These are phyloP conservation scores for Tausonia pullulans DNA, from an alignment of 1,284 basidiomycete species.

Conservation along the genomic window DNA sequence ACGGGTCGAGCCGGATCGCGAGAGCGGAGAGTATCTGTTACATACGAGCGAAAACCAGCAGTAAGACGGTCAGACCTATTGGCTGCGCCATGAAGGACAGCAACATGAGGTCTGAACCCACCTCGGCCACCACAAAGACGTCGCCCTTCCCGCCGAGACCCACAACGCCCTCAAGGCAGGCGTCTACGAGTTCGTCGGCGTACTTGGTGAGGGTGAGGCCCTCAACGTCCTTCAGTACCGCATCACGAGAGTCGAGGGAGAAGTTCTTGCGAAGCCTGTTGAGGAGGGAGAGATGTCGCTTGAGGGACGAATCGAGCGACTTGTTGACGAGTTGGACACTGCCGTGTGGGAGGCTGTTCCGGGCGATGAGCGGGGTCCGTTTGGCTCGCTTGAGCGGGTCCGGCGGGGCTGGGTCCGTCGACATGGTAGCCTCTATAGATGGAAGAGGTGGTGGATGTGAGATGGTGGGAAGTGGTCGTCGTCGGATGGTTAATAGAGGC, in stretches of 20 bases:
- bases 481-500: background rate
- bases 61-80: background rate
- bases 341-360: background rate
- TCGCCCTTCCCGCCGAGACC: conserved; percentile 74
- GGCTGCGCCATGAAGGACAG: background rate
- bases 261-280: conserved; percentile 76
- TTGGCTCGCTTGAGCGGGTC: conserved; percentile 12
- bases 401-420: background rate
- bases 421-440: background rate
- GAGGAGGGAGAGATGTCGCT: conserved; percentile 83
- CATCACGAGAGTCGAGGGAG: conserved; percentile 64
- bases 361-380: background rate
- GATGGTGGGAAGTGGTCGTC: background rate
- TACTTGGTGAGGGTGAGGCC: conserved; percentile 88
- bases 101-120: conserved; percentile 32
- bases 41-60: background rate
- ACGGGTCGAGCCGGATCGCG: conserved; percentile 69
- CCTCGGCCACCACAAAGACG: conserved; percentile 83
- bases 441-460: background rate
- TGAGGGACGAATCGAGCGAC: conserved; percentile 74
- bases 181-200: conserved; percentile 83
- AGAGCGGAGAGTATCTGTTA: conserved; percentile 71
- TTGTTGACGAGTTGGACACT: background rate
- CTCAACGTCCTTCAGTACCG: conserved; percentile 82
- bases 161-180: conserved; percentile 69